Evolutionary conservation across 2,329 filamentous ascomycete species (phyloP).

Genomic region (Claviceps sorghi): DNA sequence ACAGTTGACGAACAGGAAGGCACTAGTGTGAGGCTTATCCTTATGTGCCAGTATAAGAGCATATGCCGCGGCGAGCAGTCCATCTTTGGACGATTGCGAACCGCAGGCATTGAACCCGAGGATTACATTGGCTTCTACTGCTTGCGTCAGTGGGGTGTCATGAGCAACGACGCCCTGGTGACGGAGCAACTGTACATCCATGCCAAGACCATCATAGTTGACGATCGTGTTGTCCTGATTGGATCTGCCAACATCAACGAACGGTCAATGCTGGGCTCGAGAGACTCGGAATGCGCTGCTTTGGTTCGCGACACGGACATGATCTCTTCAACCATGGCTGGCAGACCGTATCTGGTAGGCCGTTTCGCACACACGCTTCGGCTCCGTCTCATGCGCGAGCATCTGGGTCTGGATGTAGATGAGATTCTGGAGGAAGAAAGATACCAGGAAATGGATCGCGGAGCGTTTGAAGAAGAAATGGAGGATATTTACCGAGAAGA

Average conservation of each 20-base stretch:
- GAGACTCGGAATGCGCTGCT: slow-evolving; percentile 85
- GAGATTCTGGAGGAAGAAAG: slow-evolving; percentile 71
- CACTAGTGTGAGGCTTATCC: slow-evolving; percentile 84
- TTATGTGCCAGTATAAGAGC: slow-evolving; percentile 92
- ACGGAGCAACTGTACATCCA: slow-evolving; percentile 98
- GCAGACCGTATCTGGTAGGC: slow-evolving; percentile 75
- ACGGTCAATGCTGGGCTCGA: slow-evolving; percentile 78
- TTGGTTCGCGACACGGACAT: slow-evolving; percentile 88
- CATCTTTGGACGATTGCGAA: slow-evolving; percentile 74
- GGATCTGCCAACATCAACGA: slow-evolving; percentile 99
- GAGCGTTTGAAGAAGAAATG: slow-evolving; percentile 44
- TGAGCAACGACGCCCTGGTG: slow-evolving; percentile 70
- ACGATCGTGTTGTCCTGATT: slow-evolving; percentile 85
- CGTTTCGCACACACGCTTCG: slow-evolving; percentile 87
- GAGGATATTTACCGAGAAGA: slow-evolving; percentile 43
- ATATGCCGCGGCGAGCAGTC: slow-evolving; percentile 87
- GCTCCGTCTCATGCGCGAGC: slow-evolving; percentile 88
- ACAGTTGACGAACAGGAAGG: slow-evolving; percentile 89
- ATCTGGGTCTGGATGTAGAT: slow-evolving; percentile 90
- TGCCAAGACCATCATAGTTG: slow-evolving; percentile 90
- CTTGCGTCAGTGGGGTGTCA: slow-evolving; percentile 79
- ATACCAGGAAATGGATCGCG: slow-evolving; percentile 48
- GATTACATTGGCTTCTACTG: slow-evolving; percentile 95
- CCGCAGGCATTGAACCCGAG: slow-evolving; percentile 73
- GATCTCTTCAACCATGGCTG: slow-evolving; percentile 83